A percentile compares a stretch with the other conserved stretches of the same genome.
Evolutionary conservation across 345 rosid species (phyloP).

Genomic region (Raphanus sativus): DNA sequence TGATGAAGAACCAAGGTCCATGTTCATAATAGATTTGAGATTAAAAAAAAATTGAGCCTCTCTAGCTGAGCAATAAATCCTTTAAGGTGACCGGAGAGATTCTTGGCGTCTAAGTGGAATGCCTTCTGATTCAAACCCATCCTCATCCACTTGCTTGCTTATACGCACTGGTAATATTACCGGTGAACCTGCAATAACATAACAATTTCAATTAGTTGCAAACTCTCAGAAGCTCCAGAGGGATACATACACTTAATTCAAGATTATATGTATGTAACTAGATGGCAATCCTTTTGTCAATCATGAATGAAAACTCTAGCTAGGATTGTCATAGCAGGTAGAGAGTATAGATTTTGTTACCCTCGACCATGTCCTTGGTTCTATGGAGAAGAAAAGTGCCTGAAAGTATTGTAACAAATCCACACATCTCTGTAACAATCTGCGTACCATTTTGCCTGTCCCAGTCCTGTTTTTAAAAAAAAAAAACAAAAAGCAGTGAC

Average conservation of each 20-base stretch:
- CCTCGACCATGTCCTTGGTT: constrained; percentile 78
- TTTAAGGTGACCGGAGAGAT: constrained; percentile 42
- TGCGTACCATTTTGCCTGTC: constrained; percentile 77
- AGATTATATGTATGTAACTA: not conserved
- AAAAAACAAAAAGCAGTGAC: not conserved
- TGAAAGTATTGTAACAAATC: constrained; percentile 78
- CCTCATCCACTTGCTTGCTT: constrained; percentile 49
- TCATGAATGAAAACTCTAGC: not conserved
- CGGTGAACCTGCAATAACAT: constrained; percentile 49
- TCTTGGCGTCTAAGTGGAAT: constrained; percentile 62
- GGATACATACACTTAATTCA: not conserved
- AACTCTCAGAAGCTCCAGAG: constrained; percentile 1
- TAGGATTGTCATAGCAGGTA: not conserved
- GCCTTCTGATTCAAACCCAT: constrained; percentile 47
- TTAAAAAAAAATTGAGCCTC: constrained; percentile 7
- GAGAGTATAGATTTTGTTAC: constrained; percentile 26
- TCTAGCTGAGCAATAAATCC: constrained; percentile 8
- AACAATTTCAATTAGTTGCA: constrained; percentile 3
- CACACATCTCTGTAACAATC: constrained; percentile 76
- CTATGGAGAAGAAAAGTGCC: constrained; percentile 88
- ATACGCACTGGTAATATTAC: constrained; percentile 41
- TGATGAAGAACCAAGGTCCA: constrained; percentile 15
- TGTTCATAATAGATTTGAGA: constrained; percentile 18
- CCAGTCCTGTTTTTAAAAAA: constrained; percentile 58
- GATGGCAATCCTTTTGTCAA: not conserved